Evolutionary conservation across 176 grass and related monocot genomes (phyloP).

Genomic region (Elymus sibiricus): DNA sequence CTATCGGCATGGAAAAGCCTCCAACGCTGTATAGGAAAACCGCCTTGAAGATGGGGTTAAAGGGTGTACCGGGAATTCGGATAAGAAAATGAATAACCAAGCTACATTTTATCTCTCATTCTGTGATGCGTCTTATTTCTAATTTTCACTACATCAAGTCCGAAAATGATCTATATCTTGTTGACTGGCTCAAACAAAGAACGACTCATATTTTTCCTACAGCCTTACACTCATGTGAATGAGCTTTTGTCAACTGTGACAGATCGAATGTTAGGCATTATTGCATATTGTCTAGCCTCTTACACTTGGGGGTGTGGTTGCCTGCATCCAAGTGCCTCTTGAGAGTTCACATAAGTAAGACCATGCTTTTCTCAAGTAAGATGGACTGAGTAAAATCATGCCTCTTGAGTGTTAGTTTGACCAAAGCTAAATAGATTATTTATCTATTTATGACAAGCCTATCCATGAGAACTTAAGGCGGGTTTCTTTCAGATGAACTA

Average conservation of each 20-base stretch:
- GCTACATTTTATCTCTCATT: background rate
- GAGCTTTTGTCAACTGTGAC: background rate
- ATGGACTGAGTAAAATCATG: background rate
- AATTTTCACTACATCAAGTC: too few species aligned
- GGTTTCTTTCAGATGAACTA: background rate
- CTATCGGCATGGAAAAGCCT: slow-evolving; percentile 72
- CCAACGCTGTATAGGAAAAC: slow-evolving; percentile 74
- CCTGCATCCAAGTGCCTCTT: slow-evolving; percentile 13
- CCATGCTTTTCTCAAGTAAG: background rate
- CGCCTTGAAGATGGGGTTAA: slow-evolving; percentile 87
- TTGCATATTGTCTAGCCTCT: background rate
- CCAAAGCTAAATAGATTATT: background rate
- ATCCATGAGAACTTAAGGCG: background rate
- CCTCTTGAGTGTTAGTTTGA: background rate
- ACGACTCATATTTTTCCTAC: background rate
- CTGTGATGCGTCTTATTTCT: too few species aligned
- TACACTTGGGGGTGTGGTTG: background rate
- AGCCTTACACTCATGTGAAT: background rate
- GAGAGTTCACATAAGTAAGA: slow-evolving; percentile 3
- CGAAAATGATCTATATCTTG: background rate
- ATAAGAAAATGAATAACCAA: slow-evolving; percentile 54
- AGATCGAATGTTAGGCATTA: background rate
- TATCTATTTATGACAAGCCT: slow-evolving; percentile 12
- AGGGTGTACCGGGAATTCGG: slow-evolving; percentile 79
- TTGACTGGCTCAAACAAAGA: background rate